These are phyloP conservation scores for Nakazawaea ernobii DNA, from an alignment of 805 yeast species.

Conservation along the genomic window DNA sequence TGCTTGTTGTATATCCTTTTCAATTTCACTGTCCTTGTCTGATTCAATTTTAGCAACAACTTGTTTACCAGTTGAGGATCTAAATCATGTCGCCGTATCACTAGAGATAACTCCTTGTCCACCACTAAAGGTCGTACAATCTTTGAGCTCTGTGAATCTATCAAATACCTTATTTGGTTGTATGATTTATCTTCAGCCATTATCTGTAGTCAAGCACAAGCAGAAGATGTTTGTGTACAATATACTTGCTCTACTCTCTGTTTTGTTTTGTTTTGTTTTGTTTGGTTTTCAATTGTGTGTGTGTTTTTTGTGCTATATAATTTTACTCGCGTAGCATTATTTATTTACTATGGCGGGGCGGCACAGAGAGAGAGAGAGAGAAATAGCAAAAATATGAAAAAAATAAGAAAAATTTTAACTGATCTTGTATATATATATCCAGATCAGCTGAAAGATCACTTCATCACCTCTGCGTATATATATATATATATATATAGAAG, in stretches of 20 bases:
- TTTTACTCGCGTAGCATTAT: no score
- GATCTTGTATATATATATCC: no score
- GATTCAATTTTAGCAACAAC: constrained; percentile 8
- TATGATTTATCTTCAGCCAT: constrained; percentile 10
- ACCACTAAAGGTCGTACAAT: constrained; percentile 15
- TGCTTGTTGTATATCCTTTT: constrained; percentile 24
- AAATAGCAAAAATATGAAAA: no score
- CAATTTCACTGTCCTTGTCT: constrained; percentile 13
- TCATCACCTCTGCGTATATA: neutral
- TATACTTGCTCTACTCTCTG: no score
- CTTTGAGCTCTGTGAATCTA: constrained; percentile 19
- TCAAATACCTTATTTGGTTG: constrained; percentile 19
- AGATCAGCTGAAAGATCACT: no score
- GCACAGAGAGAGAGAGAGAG: no score
- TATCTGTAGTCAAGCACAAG: neutral
- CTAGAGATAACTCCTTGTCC: constrained; percentile 10
- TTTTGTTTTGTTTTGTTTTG: no score
- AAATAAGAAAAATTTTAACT: no score
- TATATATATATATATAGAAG: neutral
- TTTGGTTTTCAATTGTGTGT: no score
- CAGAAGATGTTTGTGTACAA: no score
- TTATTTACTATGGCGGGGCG: no score
- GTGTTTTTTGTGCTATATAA: no score
- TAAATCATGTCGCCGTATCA: constrained; percentile 10
- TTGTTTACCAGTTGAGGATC: constrained; percentile 8